These are phyloP conservation scores for Cordyceps javanica DNA, from an alignment of 2,329 filamentous ascomycete species.

Conservation along the genomic window DNA sequence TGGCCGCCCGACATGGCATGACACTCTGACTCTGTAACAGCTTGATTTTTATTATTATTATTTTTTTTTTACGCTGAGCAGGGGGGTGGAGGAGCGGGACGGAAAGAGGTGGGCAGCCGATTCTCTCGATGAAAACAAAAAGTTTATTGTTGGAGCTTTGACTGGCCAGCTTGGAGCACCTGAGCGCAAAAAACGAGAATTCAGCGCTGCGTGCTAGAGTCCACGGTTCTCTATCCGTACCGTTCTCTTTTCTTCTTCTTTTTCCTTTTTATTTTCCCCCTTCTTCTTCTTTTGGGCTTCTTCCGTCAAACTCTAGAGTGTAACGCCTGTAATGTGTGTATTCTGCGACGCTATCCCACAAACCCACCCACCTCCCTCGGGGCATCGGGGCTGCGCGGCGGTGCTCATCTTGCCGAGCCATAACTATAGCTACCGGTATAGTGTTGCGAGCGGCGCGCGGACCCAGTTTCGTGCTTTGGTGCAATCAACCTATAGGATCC, in stretches of 20 bases:
- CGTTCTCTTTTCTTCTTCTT: too few relatives aligned
- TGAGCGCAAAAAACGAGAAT: too few relatives aligned
- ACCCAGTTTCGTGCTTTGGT: background rate
- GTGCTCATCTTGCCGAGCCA: background rate
- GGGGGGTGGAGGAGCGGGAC: background rate
- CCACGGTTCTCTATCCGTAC: too few relatives aligned
- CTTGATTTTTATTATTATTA: background rate
- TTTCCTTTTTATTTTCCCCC: too few relatives aligned
- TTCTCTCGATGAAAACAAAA: background rate
- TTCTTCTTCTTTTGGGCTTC: too few relatives aligned
- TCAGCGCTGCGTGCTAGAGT: too few relatives aligned
- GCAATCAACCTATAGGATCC: too few relatives aligned
- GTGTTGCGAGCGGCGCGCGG: background rate
- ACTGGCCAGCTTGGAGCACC: background rate
- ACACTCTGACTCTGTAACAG: background rate
- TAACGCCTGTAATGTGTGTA: too few relatives aligned
- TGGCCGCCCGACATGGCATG: background rate
- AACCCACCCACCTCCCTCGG: background rate
- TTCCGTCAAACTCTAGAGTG: too few relatives aligned
- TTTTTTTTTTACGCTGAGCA: conserved; percentile 1
- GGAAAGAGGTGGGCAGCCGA: background rate
- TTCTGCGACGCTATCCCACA: background rate
- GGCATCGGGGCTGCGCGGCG: background rate
- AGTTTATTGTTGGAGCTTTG: background rate
- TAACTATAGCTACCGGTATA: too few relatives aligned